Percentiles rank a stretch among this genome's conserved stretches.
phyloP scores from a whole-genome alignment of 176 grass and related monocot genomes.

The Oryza brachyantha region DNA sequence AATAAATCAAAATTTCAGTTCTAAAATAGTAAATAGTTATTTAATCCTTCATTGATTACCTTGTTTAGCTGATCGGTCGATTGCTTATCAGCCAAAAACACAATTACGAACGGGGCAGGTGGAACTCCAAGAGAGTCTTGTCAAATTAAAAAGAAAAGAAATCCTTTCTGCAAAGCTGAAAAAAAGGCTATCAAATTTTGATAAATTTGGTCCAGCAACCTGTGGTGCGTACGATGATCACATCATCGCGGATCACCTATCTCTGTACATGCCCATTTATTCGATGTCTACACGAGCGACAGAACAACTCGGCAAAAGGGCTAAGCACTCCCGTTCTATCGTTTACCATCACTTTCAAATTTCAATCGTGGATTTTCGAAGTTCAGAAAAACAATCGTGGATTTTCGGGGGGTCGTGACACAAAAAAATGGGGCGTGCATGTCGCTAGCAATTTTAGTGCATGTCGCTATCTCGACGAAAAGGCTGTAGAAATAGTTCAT shows the following conservation, averaged over 20 bases:
- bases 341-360: not conserved
- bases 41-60: too few species aligned
- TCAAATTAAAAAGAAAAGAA: too few species aligned
- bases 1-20: too few species aligned
- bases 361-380: not conserved
- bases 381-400: too few species aligned
- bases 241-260: not conserved
- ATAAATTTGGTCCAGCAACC: not conserved
- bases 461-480: not conserved
- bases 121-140: not conserved
- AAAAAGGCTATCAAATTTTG: not conserved
- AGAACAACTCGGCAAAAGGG: not conserved
- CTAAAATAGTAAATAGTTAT: too few species aligned
- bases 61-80: too few species aligned
- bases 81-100: too few species aligned
- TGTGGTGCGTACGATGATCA: not conserved
- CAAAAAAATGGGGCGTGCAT: too few species aligned
- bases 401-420: too few species aligned
- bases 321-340: not conserved
- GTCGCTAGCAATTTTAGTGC: too few species aligned
- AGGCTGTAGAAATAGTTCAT: not conserved
- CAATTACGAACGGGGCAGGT: too few species aligned
- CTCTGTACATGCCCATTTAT: not conserved
- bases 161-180: not conserved
- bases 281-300: not conserved